A percentile compares a stretch with the other conserved stretches of the same genome.
Evolutionary conservation across 176 grass and related monocot genomes (phyloP).

Genomic region (Ampelocalamus luodianensis): DNA sequence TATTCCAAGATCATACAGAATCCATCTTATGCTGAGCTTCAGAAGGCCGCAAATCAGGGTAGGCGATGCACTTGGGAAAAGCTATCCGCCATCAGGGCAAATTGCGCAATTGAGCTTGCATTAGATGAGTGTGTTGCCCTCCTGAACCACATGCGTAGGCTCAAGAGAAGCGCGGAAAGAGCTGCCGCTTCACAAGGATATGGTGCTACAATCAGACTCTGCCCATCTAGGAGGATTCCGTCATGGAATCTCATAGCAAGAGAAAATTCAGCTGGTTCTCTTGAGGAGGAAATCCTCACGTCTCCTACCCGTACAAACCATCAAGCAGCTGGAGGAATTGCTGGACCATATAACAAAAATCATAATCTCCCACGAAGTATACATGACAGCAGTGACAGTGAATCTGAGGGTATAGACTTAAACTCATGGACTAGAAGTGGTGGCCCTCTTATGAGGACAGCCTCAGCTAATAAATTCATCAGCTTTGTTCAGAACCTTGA

Average conservation of each 20-base stretch:
- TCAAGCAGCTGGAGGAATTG: conserved; percentile 51
- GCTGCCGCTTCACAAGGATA: conserved; percentile 73
- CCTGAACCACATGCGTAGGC: conserved; percentile 82
- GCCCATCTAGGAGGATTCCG: conserved; percentile 86
- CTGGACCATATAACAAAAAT: conserved; percentile 53
- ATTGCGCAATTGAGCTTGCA: conserved; percentile 87
- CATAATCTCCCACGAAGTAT: conserved; percentile 43
- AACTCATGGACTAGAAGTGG: conserved; percentile 93
- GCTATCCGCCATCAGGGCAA: conserved; percentile 86
- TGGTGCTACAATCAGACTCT: conserved; percentile 61
- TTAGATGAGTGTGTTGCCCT: conserved; percentile 87
- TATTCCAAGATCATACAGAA: conserved; percentile 98
- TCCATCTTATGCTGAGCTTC: conserved; percentile 75
- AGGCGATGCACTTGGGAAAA: conserved; percentile 93
- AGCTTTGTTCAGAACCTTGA: conserved; percentile 95
- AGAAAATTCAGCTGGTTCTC: conserved; percentile 89
- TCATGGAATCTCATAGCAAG: conserved; percentile 99
- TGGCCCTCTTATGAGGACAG: conserved; percentile 93
- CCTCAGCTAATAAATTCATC: conserved; percentile 81
- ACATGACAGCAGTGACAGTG: conserved; percentile 86
- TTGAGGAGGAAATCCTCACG: conserved; percentile 73
- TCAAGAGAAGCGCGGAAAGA: conserved; percentile 81
- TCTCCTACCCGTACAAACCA: conserved; percentile 48
- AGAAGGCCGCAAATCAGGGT: conserved; percentile 87
- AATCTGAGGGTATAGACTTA: conserved; percentile 82